Evolutionary conservation across 257 asterid genomes (phyloP).

Genomic region (Jaltomata sinuosa): DNA sequence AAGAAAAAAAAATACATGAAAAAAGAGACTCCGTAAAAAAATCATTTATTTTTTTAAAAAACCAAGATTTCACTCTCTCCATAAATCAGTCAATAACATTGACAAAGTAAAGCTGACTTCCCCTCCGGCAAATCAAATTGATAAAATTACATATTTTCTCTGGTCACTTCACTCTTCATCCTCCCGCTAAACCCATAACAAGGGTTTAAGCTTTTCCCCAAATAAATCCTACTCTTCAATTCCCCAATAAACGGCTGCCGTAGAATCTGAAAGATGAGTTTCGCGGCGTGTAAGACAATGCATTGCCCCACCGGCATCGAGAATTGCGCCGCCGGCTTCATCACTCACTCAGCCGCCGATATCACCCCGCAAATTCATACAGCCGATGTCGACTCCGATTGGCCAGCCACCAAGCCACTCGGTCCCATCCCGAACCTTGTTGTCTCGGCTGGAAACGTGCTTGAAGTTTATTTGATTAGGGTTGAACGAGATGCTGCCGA

Average conservation of each 20-base stretch:
- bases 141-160: background rate
- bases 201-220: background rate
- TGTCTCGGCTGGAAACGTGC: slow-evolving; percentile 65
- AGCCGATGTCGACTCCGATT: slow-evolving; percentile 72
- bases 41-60: too few relatives aligned
- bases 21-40: too few relatives aligned
- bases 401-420: slow-evolving; percentile 46
- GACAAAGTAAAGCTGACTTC: background rate
- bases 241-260: background rate
- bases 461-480: slow-evolving; percentile 70
- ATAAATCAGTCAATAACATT: background rate
- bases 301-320: slow-evolving; percentile 89
- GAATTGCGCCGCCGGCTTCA: slow-evolving; percentile 80
- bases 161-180: background rate
- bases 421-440: slow-evolving; percentile 81
- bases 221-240: background rate
- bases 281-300: slow-evolving; percentile 84
- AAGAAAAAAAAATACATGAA: too few relatives aligned
- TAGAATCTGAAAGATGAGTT: slow-evolving; percentile 44
- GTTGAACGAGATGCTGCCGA: slow-evolving; percentile 38
- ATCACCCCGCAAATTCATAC: slow-evolving; percentile 40
- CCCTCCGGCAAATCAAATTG: background rate
- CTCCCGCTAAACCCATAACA: background rate
- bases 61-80: background rate
- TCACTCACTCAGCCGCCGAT: slow-evolving; percentile 63